phyloP scores from a whole-genome alignment of 805 yeast species.

The Wickerhamomyces sydowiorum region DNA sequence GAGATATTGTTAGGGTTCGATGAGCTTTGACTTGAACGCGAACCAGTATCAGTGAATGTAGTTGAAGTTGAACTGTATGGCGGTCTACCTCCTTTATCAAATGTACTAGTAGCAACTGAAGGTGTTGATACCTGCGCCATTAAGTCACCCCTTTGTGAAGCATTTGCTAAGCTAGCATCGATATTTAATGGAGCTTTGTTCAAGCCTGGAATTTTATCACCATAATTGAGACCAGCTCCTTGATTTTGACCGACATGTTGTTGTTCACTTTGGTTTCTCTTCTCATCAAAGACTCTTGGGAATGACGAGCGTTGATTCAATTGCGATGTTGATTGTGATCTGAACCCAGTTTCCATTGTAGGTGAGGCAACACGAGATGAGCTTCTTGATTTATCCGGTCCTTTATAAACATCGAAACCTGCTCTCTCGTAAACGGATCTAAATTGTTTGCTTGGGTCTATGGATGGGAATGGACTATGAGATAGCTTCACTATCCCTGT shows the following conservation, averaged over 20 bases:
- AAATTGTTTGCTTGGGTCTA: constrained; percentile 55
- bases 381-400: constrained; percentile 5
- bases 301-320: neutral
- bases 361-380: neutral
- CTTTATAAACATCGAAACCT: constrained; percentile 64
- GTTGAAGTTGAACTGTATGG: neutral
- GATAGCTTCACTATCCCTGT: constrained; percentile 24
- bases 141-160: neutral
- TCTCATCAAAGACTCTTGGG: constrained; percentile 2
- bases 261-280: constrained; percentile 16
- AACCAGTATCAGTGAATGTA: neutral
- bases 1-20: neutral
- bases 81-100: neutral
- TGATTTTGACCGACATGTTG: neutral
- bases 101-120: neutral
- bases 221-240: neutral
- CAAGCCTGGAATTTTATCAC: neutral
- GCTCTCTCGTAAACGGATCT: constrained; percentile 76
- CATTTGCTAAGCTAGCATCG: constrained; percentile 11
- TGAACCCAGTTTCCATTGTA: constrained; percentile 2
- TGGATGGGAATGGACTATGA: constrained; percentile 58
- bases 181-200: constrained; percentile 2
- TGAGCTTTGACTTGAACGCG: neutral
- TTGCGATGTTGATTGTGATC: constrained; percentile 11
- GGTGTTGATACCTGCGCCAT: constrained; percentile 7